Evolutionary conservation across 768 basidiomycete species (phyloP).

Genomic region (Collybia sordida): DNA sequence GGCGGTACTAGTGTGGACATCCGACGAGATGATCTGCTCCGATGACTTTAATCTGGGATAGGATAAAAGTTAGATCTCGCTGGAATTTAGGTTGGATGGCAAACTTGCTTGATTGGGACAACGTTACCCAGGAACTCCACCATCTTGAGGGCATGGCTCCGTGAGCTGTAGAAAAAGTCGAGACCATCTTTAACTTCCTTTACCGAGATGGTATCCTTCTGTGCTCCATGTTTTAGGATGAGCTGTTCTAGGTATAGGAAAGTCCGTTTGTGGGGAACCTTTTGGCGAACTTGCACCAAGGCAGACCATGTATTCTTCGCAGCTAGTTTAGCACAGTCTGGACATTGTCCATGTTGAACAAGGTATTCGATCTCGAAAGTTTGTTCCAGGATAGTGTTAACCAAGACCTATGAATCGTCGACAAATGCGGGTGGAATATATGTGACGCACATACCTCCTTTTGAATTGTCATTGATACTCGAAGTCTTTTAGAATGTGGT

Average conservation of each 20-base stretch:
- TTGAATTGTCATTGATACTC: slow-evolving; percentile 94
- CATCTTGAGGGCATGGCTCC: slow-evolving; percentile 95
- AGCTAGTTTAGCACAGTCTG: slow-evolving; percentile 89
- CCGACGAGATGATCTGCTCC: slow-evolving; percentile 90
- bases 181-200: slow-evolving; percentile 93
- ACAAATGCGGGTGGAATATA: background rate
- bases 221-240: slow-evolving; percentile 93
- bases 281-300: slow-evolving; percentile 97
- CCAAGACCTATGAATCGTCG: slow-evolving; percentile 64
- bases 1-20: slow-evolving; percentile 89
- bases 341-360: slow-evolving; percentile 93
- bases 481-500: slow-evolving; percentile 91
- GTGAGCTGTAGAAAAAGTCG: slow-evolving; percentile 93
- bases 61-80: background rate
- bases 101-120: slow-evolving; percentile 78
- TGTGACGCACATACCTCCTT: slow-evolving; percentile 72
- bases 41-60: slow-evolving; percentile 78
- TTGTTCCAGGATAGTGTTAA: slow-evolving; percentile 95
- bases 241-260: slow-evolving; percentile 97
- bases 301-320: slow-evolving; percentile 99
- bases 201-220: slow-evolving; percentile 93
- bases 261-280: slow-evolving; percentile 96
- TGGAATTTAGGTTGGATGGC: slow-evolving; percentile 4
- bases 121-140: slow-evolving; percentile 88
- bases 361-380: slow-evolving; percentile 96